phyloP scores from a whole-genome alignment of 352 stramenopile species.

The Globisporangium sylvaticum region DNA sequence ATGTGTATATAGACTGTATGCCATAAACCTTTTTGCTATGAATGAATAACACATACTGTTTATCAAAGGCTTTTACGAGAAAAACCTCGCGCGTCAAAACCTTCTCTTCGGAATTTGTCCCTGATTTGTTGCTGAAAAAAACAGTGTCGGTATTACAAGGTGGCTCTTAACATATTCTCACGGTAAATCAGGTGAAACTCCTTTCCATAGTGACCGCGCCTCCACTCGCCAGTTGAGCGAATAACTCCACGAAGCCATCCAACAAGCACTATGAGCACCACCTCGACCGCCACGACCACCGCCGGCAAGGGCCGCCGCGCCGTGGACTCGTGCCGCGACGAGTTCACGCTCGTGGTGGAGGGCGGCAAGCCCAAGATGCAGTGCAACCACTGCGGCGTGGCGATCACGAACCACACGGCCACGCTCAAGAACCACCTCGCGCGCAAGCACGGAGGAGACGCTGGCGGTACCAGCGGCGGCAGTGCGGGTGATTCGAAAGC shows the following conservation, averaged over 20 bases:
- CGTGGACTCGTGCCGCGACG: conserved; percentile 14
- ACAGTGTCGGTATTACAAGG: background rate
- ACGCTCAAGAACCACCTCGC: conserved; percentile 21
- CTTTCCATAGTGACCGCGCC: background rate
- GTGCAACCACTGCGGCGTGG: conserved; percentile 18
- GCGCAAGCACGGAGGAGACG: conserved; percentile 11
- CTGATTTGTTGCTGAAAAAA: conserved; percentile 1
- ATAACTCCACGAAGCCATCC: background rate
- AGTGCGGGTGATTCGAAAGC: background rate
- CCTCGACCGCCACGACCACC: background rate
- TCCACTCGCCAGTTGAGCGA: background rate
- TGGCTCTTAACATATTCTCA: too few relatives aligned
- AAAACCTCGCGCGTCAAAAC: conserved; percentile 7
- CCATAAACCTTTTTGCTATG: background rate
- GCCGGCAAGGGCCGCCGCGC: conserved; percentile 9
- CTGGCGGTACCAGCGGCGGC: background rate
- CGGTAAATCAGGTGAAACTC: conserved; percentile 7
- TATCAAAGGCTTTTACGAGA: background rate
- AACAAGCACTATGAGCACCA: background rate
- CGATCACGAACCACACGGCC: conserved; percentile 17
- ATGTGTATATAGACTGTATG: background rate
- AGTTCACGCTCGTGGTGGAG: conserved; percentile 19
- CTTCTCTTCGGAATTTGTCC: conserved; percentile 4
- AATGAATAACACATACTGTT: background rate
- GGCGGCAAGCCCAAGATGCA: conserved; percentile 18